Percentiles rank a stretch among this genome's conserved stretches.
These are phyloP conservation scores for Leccinum truebloodii DNA, from an alignment of 768 basidiomycete species.

Conservation along the genomic window DNA sequence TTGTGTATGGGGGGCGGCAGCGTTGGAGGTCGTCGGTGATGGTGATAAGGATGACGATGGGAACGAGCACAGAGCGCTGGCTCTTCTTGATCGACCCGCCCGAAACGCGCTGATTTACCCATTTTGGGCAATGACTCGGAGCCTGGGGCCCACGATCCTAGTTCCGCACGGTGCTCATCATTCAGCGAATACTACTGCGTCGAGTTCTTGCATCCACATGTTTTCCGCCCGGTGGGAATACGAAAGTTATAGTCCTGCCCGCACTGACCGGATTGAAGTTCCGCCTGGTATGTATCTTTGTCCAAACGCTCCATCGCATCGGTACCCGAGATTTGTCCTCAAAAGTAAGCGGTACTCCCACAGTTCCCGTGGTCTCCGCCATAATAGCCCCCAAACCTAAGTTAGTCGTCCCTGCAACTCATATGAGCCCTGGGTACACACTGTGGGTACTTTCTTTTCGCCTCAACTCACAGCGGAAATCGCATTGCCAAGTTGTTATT, in stretches of 20 bases:
- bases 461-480: not conserved
- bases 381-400: not conserved
- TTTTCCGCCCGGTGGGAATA: not conserved
- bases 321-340: not conserved
- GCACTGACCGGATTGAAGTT: not conserved
- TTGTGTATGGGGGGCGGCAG: constrained; percentile 10
- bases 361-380: not conserved
- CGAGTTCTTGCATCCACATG: not conserved
- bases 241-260: not conserved
- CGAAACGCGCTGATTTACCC: constrained; percentile 3
- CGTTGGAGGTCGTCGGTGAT: constrained; percentile 1
- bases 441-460: not conserved
- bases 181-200: not conserved
- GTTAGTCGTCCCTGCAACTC: constrained; percentile 4
- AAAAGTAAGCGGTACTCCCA: constrained; percentile 3
- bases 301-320: not conserved
- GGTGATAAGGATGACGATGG: not conserved
- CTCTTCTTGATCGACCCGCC: not conserved
- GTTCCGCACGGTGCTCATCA: not conserved
- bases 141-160: not conserved
- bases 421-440: not conserved
- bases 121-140: constrained; percentile 3
- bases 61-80: not conserved
- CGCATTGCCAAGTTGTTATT: not conserved
- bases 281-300: not conserved